Base-by-base conservation (phyloP, 495 filamentous ascomycete species). In the Xylaria telfairii region DNA sequence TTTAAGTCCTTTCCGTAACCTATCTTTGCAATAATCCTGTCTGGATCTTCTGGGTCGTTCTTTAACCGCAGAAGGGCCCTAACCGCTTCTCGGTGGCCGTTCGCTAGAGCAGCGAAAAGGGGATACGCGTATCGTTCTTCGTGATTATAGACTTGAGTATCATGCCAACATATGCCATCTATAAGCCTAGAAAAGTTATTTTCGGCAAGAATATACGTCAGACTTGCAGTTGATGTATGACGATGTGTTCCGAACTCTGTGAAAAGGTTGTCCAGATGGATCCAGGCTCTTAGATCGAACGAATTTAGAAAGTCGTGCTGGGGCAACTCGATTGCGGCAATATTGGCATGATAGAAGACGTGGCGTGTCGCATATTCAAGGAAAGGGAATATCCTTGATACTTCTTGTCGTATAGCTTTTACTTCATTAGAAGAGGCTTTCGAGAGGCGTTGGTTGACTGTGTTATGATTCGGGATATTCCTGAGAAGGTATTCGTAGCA, bases 201-300 rank as follows among this genome's bases (percentile, higher is more conserved):
- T 34, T 86, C 81, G 46, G 87, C 82, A 32, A 86, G 72, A 10
- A 89, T 79, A 47, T 88, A 88, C 24, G 83, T 73, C 2, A 86
- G 64, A 70, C 75, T 86, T 53, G 78, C 77, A 54, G 71, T 67
- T 3, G 53, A 24, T 8, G 69, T 81, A 71, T 84, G 81, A 63
- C 68, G 74, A 34, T 79, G 79, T 21, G 66, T 67, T 12, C 46
- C 37, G 28, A 30, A 37, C 41, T 54, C 51, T 30, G 70, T 70
- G 12, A 75, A 67, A 0, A 81, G 0, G 73, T 87, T 86, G 63
- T 80, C 70, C 19, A 80, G 34, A 1, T 41, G 19, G 42, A 82
- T 81, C 85, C 85, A 88, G 0, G 64, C 42, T 24, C 8, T 19
- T 9, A 64, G 79, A 26, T 37, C 69, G 70, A 59, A 86, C 83